Evolutionary conservation across 177 flowering plant genomes (phyloP).

Genomic region (Tripterygium wilfordii): DNA sequence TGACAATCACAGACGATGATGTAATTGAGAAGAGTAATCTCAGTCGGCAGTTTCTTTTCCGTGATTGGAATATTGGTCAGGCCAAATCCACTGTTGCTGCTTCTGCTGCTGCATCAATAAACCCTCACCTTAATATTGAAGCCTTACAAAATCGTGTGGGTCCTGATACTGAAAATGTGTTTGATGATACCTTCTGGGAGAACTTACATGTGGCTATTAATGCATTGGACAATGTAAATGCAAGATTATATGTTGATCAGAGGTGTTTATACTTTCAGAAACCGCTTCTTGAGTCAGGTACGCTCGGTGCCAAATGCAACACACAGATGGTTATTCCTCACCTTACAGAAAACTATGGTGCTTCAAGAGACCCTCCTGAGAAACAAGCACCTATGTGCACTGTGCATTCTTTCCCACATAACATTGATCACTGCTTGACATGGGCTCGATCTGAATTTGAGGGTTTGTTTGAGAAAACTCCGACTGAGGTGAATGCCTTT

Average conservation of each 20-base stretch:
- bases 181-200: slow-evolving; percentile 87
- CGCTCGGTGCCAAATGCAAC: slow-evolving; percentile 89
- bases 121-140: slow-evolving; percentile 54
- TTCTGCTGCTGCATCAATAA: slow-evolving; percentile 61
- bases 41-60: slow-evolving; percentile 87
- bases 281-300: slow-evolving; percentile 89
- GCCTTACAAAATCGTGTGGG: slow-evolving; percentile 86
- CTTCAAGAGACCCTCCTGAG: slow-evolving; percentile 95
- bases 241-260: slow-evolving; percentile 81
- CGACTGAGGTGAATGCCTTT: slow-evolving; percentile 77
- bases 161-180: slow-evolving; percentile 79
- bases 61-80: slow-evolving; percentile 97
- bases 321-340: slow-evolving; percentile 95
- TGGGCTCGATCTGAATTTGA: slow-evolving; percentile 86
- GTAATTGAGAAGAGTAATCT: slow-evolving; percentile 95
- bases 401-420: slow-evolving; percentile 53
- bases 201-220: slow-evolving; percentile 65
- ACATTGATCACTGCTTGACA: slow-evolving; percentile 48
- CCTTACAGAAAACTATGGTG: slow-evolving; percentile 87
- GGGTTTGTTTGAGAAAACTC: slow-evolving; percentile 88
- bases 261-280: slow-evolving; percentile 89
- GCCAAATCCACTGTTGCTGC: slow-evolving; percentile 96
- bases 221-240: slow-evolving; percentile 92
- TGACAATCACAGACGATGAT: slow-evolving; percentile 89
- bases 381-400: slow-evolving; percentile 77